These are phyloP conservation scores for Tylopilus sp. DNA, from an alignment of 1,284 basidiomycete species.

Conservation along the genomic window DNA sequence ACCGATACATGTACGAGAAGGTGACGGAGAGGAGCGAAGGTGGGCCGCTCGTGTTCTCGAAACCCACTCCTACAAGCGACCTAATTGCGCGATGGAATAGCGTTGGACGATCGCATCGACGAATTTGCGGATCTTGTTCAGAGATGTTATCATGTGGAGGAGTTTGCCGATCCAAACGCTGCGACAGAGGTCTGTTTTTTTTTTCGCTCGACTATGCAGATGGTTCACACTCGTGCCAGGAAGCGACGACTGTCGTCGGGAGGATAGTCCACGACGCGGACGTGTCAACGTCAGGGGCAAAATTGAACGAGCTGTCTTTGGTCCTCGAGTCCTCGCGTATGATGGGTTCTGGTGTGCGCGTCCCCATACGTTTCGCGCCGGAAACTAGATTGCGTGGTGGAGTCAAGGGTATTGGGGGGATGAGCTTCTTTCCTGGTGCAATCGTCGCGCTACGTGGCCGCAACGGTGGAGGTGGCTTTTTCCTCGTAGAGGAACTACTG, in stretches of 20 bases:
- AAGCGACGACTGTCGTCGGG: slow-evolving; percentile 75
- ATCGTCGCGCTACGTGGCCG: slow-evolving; percentile 86
- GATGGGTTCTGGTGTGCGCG: slow-evolving; percentile 68
- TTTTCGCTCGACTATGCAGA: neutral
- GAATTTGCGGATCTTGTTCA: slow-evolving; percentile 72
- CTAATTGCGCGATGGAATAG: slow-evolving; percentile 36
- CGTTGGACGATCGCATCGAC: slow-evolving; percentile 81
- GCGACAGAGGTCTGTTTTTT: slow-evolving; percentile 59
- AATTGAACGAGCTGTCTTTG: slow-evolving; percentile 72
- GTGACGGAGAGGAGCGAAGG: slow-evolving; percentile 77
- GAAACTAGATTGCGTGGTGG: slow-evolving; percentile 66
- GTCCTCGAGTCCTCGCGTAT: slow-evolving; percentile 80
- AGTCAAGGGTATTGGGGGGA: slow-evolving; percentile 58
- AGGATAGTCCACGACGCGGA: slow-evolving; percentile 77
- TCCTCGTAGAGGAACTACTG: slow-evolving; percentile 81
- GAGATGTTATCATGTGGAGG: slow-evolving; percentile 62
- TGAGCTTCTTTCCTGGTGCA: slow-evolving; percentile 86
- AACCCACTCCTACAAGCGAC: neutral
- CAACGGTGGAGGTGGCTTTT: slow-evolving; percentile 88
- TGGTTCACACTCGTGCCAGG: slow-evolving; percentile 40
- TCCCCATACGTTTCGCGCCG: slow-evolving; percentile 69
- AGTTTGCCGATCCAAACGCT: slow-evolving; percentile 74
- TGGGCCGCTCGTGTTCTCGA: slow-evolving; percentile 29
- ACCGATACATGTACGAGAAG: slow-evolving; percentile 94
- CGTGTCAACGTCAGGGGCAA: slow-evolving; percentile 46